A percentile compares a stretch with the other conserved stretches of the same genome.
Conservation (phyloP, 768 basidiomycete genomes). For the Mycena polygramma region DNA sequence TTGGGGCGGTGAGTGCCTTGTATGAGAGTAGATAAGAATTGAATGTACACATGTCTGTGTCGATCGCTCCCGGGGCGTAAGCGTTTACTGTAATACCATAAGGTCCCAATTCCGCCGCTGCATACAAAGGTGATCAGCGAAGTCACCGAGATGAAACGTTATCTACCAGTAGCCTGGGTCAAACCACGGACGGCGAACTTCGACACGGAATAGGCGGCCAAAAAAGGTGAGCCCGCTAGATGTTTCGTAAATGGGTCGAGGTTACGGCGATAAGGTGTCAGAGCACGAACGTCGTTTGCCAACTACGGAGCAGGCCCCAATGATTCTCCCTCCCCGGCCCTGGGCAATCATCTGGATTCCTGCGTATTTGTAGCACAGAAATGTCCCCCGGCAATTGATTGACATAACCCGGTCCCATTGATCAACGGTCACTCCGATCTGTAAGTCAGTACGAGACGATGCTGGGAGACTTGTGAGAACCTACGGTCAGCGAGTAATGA, state of each 20-base stretch:
- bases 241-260: not conserved
- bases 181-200: slow-evolving; percentile 45
- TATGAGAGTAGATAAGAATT: not conserved
- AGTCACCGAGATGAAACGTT: not conserved
- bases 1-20: not conserved
- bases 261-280: not conserved
- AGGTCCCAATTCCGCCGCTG: slow-evolving; percentile 23
- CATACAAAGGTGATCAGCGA: too few relatives aligned
- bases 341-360: slow-evolving; percentile 55
- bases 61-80: slow-evolving; percentile 28
- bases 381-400: slow-evolving; percentile 50
- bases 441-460: not conserved
- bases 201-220: slow-evolving; percentile 42
- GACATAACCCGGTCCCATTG: slow-evolving; percentile 43
- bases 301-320: slow-evolving; percentile 44
- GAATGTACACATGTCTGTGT: slow-evolving; percentile 18
- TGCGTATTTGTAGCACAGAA: slow-evolving; percentile 56
- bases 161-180: slow-evolving; percentile 28
- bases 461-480: not conserved
- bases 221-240: slow-evolving; percentile 10
- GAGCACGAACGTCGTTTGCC: slow-evolving; percentile 34
- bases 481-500: not conserved
- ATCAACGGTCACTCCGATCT: slow-evolving; percentile 31
- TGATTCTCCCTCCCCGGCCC: slow-evolving; percentile 53
- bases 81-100: slow-evolving; percentile 31